Evolutionary conservation across 345 rosid genomes (phyloP).

Genomic region (Ricinus communis): DNA sequence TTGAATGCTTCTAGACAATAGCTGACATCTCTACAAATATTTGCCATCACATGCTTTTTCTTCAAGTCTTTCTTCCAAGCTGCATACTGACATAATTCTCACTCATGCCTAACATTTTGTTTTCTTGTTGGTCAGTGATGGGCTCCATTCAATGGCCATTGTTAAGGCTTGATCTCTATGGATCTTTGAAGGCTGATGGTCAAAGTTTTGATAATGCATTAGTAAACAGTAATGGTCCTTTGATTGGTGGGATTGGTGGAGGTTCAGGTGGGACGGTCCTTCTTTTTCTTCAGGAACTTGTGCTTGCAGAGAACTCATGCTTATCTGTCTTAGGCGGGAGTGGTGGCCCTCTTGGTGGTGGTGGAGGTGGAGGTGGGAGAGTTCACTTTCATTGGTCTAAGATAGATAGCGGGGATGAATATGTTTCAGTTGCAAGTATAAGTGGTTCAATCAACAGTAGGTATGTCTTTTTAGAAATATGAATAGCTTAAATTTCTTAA

Average conservation of each 20-base stretch:
- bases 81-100: neutral
- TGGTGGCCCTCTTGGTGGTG: slow-evolving; percentile 87
- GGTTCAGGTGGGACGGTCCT: slow-evolving; percentile 97
- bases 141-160: slow-evolving; percentile 92
- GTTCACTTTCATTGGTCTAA: slow-evolving; percentile 97
- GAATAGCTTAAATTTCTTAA: neutral
- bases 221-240: slow-evolving; percentile 44
- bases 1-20: slow-evolving; percentile 10
- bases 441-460: slow-evolving; percentile 68
- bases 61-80: slow-evolving; percentile 7
- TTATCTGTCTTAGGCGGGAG: slow-evolving; percentile 78
- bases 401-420: slow-evolving; percentile 68
- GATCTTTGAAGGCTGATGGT: slow-evolving; percentile 84
- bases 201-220: slow-evolving; percentile 58
- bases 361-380: slow-evolving; percentile 99
- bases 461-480: slow-evolving; percentile 35
- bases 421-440: slow-evolving; percentile 71
- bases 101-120: slow-evolving; percentile 19
- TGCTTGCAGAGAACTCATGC: slow-evolving; percentile 60
- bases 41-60: neutral
- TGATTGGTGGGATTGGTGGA: slow-evolving; percentile 93
- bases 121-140: slow-evolving; percentile 55
- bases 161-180: slow-evolving; percentile 59
- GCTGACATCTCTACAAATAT: slow-evolving; percentile 3
- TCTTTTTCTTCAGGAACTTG: slow-evolving; percentile 86